phyloP scores from a whole-genome alignment of 208 protist genomes.

The Spongospora subterranea region DNA sequence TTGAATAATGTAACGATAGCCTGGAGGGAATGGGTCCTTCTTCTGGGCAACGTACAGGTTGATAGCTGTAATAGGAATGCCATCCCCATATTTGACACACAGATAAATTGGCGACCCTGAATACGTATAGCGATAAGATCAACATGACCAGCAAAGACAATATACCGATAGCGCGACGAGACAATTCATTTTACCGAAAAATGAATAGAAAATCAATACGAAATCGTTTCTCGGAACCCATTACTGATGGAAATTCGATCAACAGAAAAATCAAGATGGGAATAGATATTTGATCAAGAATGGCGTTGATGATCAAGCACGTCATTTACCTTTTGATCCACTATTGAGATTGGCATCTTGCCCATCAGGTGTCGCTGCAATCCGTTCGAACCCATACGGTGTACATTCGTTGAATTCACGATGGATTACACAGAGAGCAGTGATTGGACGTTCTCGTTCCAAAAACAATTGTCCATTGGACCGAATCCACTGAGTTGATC shows the following conservation, averaged over 20 bases:
- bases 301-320: too few relatives aligned
- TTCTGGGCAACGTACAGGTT: conserved; percentile 55
- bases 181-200: too few relatives aligned
- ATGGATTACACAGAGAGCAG: conserved; percentile 44
- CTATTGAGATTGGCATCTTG: conserved; percentile 49
- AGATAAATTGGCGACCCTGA: conserved; percentile 51
- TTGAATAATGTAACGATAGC: conserved; percentile 46
- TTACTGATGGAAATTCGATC: too few relatives aligned
- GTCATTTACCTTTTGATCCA: conserved; percentile 27
- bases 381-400: conserved; percentile 42
- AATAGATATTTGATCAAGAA: too few relatives aligned
- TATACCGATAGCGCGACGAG: too few relatives aligned
- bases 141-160: too few relatives aligned
- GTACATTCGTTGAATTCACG: conserved; percentile 45
- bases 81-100: conserved; percentile 48
- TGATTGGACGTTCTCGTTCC: background rate
- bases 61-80: conserved; percentile 40
- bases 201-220: too few relatives aligned
- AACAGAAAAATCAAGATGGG: too few relatives aligned
- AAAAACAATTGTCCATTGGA: background rate
- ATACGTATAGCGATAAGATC: background rate
- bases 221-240: too few relatives aligned
- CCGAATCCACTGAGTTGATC: background rate
- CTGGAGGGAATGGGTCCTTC: conserved; percentile 43
- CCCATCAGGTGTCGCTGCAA: conserved; percentile 4